phyloP scores from a whole-genome alignment of 2,329 filamentous ascomycete species.

The Alternaria incomplexa region DNA sequence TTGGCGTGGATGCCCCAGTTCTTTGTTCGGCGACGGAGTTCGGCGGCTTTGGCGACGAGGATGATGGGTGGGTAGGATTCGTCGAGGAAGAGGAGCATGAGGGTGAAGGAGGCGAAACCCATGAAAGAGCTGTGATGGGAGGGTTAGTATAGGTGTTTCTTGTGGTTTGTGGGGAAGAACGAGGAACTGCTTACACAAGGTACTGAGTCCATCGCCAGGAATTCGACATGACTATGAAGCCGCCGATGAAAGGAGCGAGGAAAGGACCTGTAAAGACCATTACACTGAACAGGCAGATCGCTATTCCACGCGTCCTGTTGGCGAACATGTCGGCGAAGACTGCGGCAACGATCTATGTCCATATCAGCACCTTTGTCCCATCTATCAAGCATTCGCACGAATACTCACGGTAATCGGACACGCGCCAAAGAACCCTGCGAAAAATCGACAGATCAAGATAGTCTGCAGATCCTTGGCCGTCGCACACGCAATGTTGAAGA shows the following conservation, averaged over 20 bases:
- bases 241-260: constrained; percentile 61
- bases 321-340: constrained; percentile 64
- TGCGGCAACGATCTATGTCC: constrained; percentile 53
- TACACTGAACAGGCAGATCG: constrained; percentile 59
- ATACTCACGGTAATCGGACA: constrained; percentile 59
- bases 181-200: constrained; percentile 46
- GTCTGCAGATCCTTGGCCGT: constrained; percentile 61
- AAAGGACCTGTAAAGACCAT: constrained; percentile 61
- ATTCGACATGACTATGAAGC: constrained; percentile 59
- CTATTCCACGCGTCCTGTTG: constrained; percentile 51
- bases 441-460: constrained; percentile 60
- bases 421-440: constrained; percentile 60
- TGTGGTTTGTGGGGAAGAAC: neutral
- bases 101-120: constrained; percentile 57
- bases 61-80: constrained; percentile 67
- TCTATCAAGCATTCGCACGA: neutral
- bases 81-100: constrained; percentile 61
- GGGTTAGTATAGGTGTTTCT: neutral
- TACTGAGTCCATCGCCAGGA: constrained; percentile 65
- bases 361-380: neutral
- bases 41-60: constrained; percentile 61
- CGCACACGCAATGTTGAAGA: constrained; percentile 59
- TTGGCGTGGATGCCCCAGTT: constrained; percentile 70
- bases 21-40: constrained; percentile 61
- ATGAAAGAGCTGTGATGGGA: constrained; percentile 51